Conservation (phyloP, 208 protist genomes). For the Trypanosoma platydactyli region DNA sequence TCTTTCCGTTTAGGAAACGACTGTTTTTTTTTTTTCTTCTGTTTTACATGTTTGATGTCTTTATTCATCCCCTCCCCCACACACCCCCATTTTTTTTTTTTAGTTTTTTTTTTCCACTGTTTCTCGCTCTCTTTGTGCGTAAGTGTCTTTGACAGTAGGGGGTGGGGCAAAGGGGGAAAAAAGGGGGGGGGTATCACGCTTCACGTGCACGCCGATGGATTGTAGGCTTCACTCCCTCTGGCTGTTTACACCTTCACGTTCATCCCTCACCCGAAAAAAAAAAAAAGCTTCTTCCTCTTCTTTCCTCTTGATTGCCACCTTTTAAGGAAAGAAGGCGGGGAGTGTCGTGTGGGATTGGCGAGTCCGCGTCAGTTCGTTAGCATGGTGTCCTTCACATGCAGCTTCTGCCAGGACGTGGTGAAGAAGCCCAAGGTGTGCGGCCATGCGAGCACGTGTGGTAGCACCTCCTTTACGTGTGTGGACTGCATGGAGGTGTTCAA, state of each 20-base stretch:
- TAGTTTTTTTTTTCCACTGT: conserved; percentile 2
- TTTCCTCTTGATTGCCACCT: too few relatives aligned
- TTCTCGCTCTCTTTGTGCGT: too few relatives aligned
- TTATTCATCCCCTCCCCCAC: neutral
- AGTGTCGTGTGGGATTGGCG: neutral
- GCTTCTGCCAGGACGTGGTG: conserved; percentile 83
- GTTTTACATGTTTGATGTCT: neutral
- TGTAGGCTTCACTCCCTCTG: too few relatives aligned
- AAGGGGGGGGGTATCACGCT: too few relatives aligned
- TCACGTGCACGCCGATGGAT: too few relatives aligned
- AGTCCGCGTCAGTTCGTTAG: neutral
- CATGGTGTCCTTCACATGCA: conserved; percentile 92
- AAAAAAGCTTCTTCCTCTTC: too few relatives aligned
- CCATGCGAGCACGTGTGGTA: conserved; percentile 60
- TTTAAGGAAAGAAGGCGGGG: too few relatives aligned
- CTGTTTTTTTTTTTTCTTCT: neutral
- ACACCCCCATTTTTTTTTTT: conserved; percentile 7
- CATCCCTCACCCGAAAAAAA: too few relatives aligned
- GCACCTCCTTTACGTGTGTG: conserved; percentile 75
- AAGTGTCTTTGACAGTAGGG: too few relatives aligned
- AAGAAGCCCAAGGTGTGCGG: conserved; percentile 88
- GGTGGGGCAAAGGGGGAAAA: too few relatives aligned
- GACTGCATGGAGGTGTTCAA: conserved; percentile 90
- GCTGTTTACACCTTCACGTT: too few relatives aligned
- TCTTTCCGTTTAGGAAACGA: neutral